Percentiles rank a stretch among this genome's conserved stretches.
Evolutionary conservation across 495 filamentous ascomycete genomes (phyloP).

Genomic region (Aspergillus ostianus): DNA sequence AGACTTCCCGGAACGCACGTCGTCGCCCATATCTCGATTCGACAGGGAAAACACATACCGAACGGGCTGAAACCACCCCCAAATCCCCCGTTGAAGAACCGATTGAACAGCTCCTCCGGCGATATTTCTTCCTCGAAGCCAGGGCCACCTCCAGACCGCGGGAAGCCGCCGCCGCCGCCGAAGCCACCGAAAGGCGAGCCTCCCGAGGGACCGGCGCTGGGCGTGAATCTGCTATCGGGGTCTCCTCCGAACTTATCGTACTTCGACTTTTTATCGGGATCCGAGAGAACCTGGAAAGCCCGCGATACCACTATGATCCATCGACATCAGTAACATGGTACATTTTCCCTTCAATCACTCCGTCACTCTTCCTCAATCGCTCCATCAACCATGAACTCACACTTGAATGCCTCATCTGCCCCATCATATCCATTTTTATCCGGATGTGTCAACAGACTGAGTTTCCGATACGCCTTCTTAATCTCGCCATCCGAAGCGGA

Average conservation of each 20-base stretch:
- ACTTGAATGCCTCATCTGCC: constrained; percentile 95
- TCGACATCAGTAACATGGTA: neutral
- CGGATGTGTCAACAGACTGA: constrained; percentile 89
- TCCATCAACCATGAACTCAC: constrained; percentile 42
- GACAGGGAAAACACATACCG: constrained; percentile 39
- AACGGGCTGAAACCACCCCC: constrained; percentile 60
- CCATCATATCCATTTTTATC: constrained; percentile 99
- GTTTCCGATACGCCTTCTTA: constrained; percentile 96
- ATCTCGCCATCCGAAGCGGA: constrained; percentile 77
- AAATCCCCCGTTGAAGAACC: constrained; percentile 77
- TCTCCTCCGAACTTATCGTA: constrained; percentile 89
- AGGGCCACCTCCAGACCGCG: constrained; percentile 47
- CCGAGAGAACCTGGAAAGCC: constrained; percentile 90
- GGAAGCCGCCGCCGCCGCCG: constrained; percentile 55
- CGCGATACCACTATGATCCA: constrained; percentile 72
- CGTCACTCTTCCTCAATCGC: no score
- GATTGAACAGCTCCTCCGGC: constrained; percentile 92
- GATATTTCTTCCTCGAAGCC: constrained; percentile 91
- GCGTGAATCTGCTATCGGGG: constrained; percentile 80
- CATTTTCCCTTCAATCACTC: neutral
- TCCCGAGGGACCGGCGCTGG: constrained; percentile 46
- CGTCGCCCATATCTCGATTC: neutral
- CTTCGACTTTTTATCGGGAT: constrained; percentile 84
- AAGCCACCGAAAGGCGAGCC: constrained; percentile 70
- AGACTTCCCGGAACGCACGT: constrained; percentile 7